Evolutionary conservation across 306 rosid species (phyloP).

Genomic region (Alnus rubra): DNA sequence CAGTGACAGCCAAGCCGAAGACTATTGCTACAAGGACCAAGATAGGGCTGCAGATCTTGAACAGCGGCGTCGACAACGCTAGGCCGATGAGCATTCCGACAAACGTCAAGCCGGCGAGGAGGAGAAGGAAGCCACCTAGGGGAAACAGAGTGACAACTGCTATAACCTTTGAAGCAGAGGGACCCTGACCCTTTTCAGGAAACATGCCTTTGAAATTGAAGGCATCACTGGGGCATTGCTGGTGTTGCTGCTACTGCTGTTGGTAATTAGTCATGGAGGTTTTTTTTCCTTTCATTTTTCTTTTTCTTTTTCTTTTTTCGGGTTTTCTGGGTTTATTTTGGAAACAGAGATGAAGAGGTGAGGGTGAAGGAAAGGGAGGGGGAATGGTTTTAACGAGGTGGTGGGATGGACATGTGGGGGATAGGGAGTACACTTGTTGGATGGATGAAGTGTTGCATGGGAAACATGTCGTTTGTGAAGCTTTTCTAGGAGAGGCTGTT

Average conservation of each 20-base stretch:
- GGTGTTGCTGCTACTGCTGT: constrained; percentile 13
- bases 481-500: neutral
- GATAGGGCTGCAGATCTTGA: constrained; percentile 57
- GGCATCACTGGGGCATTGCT: constrained; percentile 13
- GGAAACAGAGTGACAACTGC: constrained; percentile 47
- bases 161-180: constrained; percentile 37
- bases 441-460: constrained; percentile 36
- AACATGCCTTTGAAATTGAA: neutral
- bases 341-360: neutral
- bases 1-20: constrained; percentile 41
- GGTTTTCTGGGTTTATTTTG: neutral
- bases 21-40: constrained; percentile 44
- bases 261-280: constrained; percentile 40
- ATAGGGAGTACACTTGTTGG: constrained; percentile 38
- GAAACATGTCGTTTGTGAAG: constrained; percentile 33
- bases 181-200: constrained; percentile 12
- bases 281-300: neutral
- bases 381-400: constrained; percentile 14
- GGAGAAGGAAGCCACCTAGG: constrained; percentile 46
- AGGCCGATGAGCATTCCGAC: constrained; percentile 44
- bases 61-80: constrained; percentile 46
- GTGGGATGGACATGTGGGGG: constrained; percentile 42
- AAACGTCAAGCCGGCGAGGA: constrained; percentile 44
- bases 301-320: neutral
- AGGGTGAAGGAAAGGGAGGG: neutral